Evolutionary conservation across 495 filamentous ascomycete genomes (phyloP), one percentile per base, ranked within the genome.

Genomic region (Penicillium cosmopolitanum): DNA sequence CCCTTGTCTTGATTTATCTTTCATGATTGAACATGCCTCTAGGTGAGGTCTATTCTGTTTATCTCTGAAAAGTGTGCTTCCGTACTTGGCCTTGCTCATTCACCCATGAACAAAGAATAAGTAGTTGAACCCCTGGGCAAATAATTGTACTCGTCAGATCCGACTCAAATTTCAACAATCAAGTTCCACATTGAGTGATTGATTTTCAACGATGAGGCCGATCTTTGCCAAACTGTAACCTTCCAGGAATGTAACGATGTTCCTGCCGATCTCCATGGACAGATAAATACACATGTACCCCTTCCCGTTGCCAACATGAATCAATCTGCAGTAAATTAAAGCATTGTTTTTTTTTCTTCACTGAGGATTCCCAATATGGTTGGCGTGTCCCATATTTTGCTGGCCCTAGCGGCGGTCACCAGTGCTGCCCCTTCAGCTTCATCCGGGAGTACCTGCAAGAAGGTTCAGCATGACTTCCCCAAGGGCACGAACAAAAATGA

Each of bases 381-480:
- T 15, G 21, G 53, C 35, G n/a, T 61, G 13, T 40, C 58, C 18
- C 57, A 57, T 5, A 33, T 51, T 35, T 19, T 65, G 25, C 55
- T 65, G 40, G 58, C 58, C n/a, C 47, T 65, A 12, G 47, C 51
- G 5, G 38, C 53, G 3, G 31, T 57, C 19, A 31, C 46, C 19
- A 53, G 35, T 3, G 58, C 58, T 42, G 51, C 54, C 0, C 44
- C 58, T 4, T 47, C 57, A 15, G 5, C 51, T 31, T 18, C 36
- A 44, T 46, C 55, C 11, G 28, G 44, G 18, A 36, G 55, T 12
- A 57, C 58, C 12, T 67, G 65, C 55, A 57, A 48, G 19, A 58
- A 58, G 18, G 56, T 67, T n/a, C 65, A 67, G 43, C 55, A 56
- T 55, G 25, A 64, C 42, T 67, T 67, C 31, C 61, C 61, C 3